Base-by-base conservation (phyloP, 2,329 filamentous ascomycete species). In the Dryadomyces quercivorus region DNA sequence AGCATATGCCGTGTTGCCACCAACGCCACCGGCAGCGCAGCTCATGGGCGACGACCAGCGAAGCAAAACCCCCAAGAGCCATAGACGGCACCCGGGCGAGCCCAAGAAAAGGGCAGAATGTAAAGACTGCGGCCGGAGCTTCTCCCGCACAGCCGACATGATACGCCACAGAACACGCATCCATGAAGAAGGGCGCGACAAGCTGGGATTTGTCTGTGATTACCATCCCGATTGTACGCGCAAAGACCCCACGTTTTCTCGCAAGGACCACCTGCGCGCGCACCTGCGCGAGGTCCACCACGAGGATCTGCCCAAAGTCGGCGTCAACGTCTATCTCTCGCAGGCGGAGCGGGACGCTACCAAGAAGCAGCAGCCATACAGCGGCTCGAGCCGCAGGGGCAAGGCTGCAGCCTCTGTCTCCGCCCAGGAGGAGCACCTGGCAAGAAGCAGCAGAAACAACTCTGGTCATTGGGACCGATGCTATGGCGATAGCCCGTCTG, bases 191-290 rank as follows among this genome's bases (percentile, higher is more conserved):
- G 66, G 68, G 2, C 64, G 65, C 18, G 61, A 70, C 50, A 75
- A 74, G 58, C 66, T 70, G 13, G 63, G 67, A 18, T 77, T 69
- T 60, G 64, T 62, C 20, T 82, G 78, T 64, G 77, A 81, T 68
- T 80, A 79, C 60, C 63, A 16, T 10, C 15, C 66, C 18, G 68
- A 63, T 52, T 81, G 78, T 62, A 57, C 63, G 22, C 72, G 78
- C 8, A 66, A 65, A 31, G 62, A 63, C 6, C 65, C 70, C 2
- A 72, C 76, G 2, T 81, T 81, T 61, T 69, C 70, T 59, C 72
- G 78, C 38, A 71, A 74, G 36, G 78, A 82, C 58, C 78, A 81
- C 65, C 78, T 72, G 62, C 71, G 78, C 42, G 77, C 80, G 55
- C 78, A 82, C 62, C 70, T 78, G 42, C 72, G 78, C 36, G 72